These are phyloP conservation scores for Lactarius sp. DNA, from an alignment of 768 basidiomycete species.

Conservation along the genomic window DNA sequence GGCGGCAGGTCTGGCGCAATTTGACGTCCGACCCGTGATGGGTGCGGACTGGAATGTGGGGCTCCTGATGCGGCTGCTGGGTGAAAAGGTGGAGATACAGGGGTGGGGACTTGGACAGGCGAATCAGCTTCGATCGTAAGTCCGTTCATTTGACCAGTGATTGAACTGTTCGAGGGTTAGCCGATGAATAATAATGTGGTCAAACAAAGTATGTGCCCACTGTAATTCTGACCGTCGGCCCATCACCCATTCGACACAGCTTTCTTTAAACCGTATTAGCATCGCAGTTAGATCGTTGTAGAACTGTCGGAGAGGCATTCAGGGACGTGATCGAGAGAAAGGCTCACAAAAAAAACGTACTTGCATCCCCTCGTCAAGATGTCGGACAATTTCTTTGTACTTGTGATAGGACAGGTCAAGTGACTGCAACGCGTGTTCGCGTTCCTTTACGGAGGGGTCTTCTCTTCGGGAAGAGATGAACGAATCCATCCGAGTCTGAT, in stretches of 20 bases:
- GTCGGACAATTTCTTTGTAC: conserved; percentile 77
- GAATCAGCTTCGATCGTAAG: conserved; percentile 32
- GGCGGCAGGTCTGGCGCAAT: conserved; percentile 33
- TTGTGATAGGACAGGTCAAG: conserved; percentile 84
- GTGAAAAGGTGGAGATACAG: conserved; percentile 13
- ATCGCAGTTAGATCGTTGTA: conserved; percentile 82
- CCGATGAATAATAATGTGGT: not conserved
- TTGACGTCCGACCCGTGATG: conserved; percentile 9
- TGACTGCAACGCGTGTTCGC: conserved; percentile 76
- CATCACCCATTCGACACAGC: conserved; percentile 70
- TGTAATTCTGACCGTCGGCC: conserved; percentile 69
- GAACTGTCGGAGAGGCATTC: conserved; percentile 48
- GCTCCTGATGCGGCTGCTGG: conserved; percentile 2
- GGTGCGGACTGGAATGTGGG: not conserved
- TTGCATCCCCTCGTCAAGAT: conserved; percentile 86
- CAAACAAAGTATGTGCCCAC: conserved; percentile 35
- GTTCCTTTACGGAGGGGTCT: conserved; percentile 69
- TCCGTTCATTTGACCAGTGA: conserved; percentile 38
- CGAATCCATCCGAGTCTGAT: conserved; percentile 57
- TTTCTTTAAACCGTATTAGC: conserved; percentile 67
- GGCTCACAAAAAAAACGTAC: conserved; percentile 36
- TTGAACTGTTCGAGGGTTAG: conserved; percentile 32
- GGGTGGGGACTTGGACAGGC: not conserved
- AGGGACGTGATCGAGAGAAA: not conserved
- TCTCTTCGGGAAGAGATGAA: conserved; percentile 77